phyloP scores from a whole-genome alignment of 1,284 basidiomycete genomes.

The Taiwanofungus camphoratus region DNA sequence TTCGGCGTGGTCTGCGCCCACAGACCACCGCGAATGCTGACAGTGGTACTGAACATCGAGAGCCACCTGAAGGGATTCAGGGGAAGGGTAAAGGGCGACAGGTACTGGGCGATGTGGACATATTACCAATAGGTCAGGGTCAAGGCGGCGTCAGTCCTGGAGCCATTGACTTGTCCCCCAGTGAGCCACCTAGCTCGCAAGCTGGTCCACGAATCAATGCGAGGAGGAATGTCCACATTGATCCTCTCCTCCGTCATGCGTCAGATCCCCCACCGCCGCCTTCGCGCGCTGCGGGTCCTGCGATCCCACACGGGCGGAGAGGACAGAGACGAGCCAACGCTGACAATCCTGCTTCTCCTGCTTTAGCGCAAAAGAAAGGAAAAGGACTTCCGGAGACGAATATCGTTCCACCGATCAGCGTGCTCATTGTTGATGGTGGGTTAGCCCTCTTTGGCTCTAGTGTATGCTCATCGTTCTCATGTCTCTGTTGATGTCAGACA shows the following conservation, averaged over 20 bases:
- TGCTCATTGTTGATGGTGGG: slow-evolving; percentile 92
- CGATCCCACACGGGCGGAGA: too few relatives aligned
- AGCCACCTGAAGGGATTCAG: slow-evolving; percentile 3
- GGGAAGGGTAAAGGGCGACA: slow-evolving; percentile 14
- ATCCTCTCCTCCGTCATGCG: neutral
- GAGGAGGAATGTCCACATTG: slow-evolving; percentile 12
- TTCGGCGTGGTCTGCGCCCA: slow-evolving; percentile 13
- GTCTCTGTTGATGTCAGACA: slow-evolving; percentile 58
- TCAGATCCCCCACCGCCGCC: slow-evolving; percentile 22
- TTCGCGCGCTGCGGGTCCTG: slow-evolving; percentile 11
- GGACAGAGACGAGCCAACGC: slow-evolving; percentile 14
- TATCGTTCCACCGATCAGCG: slow-evolving; percentile 91
- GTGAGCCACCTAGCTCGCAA: slow-evolving; percentile 6
- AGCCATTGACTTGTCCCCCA: slow-evolving; percentile 3
- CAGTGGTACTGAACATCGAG: neutral
- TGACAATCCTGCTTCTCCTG: slow-evolving; percentile 15
- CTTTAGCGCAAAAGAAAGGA: slow-evolving; percentile 22
- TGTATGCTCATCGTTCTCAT: slow-evolving; percentile 10
- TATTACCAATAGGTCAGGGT: neutral
- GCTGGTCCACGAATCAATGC: slow-evolving; percentile 7
- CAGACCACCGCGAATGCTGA: neutral
- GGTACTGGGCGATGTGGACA: slow-evolving; percentile 6
- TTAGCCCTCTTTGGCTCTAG: slow-evolving; percentile 11
- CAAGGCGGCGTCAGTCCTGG: slow-evolving; percentile 6
- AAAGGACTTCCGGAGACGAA: slow-evolving; percentile 32